Percentiles rank a stretch among this genome's conserved stretches.
phyloP scores from a whole-genome alignment of 257 asterid species.

The Eucommia ulmoides region DNA sequence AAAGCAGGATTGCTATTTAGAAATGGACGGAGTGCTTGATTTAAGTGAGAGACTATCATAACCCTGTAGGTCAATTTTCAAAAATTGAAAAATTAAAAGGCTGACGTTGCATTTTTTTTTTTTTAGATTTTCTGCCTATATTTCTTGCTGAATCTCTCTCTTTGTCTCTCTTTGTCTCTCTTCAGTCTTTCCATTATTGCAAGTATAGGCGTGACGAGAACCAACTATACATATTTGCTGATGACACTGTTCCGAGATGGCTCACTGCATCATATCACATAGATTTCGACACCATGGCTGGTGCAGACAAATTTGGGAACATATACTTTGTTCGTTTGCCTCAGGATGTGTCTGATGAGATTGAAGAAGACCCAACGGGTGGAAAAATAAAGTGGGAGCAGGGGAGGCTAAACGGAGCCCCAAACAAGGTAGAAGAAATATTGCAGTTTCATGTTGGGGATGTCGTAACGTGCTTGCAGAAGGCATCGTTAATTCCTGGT shows the following conservation, averaged over 20 bases:
- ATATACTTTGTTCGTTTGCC: conserved; percentile 86
- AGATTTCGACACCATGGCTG: conserved; percentile 97
- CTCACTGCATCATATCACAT: conserved; percentile 76
- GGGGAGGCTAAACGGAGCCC: conserved; percentile 96
- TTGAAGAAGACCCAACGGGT: conserved; percentile 99
- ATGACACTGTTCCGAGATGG: conserved; percentile 98
- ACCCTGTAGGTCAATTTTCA: too few relatives aligned
- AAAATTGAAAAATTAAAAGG: too few relatives aligned
- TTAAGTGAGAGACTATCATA: too few relatives aligned
- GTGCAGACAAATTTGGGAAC: conserved; percentile 93
- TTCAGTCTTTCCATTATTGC: conserved; percentile 97
- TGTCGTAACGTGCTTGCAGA: conserved; percentile 74
- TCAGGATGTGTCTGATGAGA: conserved; percentile 96
- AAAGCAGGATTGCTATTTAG: too few relatives aligned
- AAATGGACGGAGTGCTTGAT: too few relatives aligned
- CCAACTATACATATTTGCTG: conserved; percentile 95
- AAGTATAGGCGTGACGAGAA: conserved; percentile 97
- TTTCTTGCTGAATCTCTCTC: neutral
- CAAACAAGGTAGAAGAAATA: conserved; percentile 94
- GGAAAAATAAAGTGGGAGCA: conserved; percentile 99
- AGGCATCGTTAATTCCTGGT: conserved; percentile 87
- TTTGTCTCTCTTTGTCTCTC: conserved; percentile 7
- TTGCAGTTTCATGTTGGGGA: conserved; percentile 97
- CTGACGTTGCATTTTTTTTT: too few relatives aligned
- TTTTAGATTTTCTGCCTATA: conserved; percentile 5